These are phyloP conservation scores for Hortaea werneckii DNA, from an alignment of 2,329 filamentous ascomycete species.

Conservation along the genomic window DNA sequence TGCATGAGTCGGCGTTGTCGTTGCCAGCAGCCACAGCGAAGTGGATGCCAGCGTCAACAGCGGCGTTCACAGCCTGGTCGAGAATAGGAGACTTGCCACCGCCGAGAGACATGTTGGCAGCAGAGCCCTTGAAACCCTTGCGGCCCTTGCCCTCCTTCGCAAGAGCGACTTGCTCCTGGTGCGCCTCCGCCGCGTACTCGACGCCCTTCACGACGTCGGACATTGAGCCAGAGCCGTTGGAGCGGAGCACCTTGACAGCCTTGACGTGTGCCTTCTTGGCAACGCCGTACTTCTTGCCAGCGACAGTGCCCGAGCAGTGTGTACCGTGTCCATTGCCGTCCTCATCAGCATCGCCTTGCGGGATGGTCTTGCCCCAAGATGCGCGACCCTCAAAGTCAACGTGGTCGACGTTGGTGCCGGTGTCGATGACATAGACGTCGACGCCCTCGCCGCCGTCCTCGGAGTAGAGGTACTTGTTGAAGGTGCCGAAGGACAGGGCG, in stretches of 20 bases:
- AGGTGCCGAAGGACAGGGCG: conserved; percentile 75
- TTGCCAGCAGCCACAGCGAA: conserved; percentile 98
- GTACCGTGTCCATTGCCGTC: conserved; percentile 98
- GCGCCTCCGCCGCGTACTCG: conserved; percentile 78
- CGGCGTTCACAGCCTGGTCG: conserved; percentile 86
- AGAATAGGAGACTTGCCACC: conserved; percentile 92
- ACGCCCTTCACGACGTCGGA: conserved; percentile 98
- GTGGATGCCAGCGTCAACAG: conserved; percentile 83
- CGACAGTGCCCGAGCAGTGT: conserved; percentile 97
- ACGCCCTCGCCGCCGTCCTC: conserved; percentile 89
- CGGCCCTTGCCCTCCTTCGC: conserved; percentile 72
- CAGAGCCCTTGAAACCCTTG: conserved; percentile 97
- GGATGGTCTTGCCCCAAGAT: conserved; percentile 94
- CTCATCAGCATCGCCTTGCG: conserved; percentile 67
- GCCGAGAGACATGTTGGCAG: conserved; percentile 98
- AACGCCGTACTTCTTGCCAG: conserved; percentile 97
- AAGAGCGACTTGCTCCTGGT: conserved; percentile 62
- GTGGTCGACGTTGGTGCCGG: conserved; percentile 85
- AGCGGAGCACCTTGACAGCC: conserved; percentile 95
- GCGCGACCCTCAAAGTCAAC: conserved; percentile 97
- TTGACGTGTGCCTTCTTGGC: conserved; percentile 97
- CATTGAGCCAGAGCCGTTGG: conserved; percentile 97
- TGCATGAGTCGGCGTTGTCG: conserved; percentile 97
- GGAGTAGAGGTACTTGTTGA: conserved; percentile 97
- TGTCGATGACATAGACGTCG: conserved; percentile 97